These are phyloP conservation scores for Colletotrichum sp. DNA, from an alignment of 2,329 filamentous ascomycete species.

Conservation along the genomic window DNA sequence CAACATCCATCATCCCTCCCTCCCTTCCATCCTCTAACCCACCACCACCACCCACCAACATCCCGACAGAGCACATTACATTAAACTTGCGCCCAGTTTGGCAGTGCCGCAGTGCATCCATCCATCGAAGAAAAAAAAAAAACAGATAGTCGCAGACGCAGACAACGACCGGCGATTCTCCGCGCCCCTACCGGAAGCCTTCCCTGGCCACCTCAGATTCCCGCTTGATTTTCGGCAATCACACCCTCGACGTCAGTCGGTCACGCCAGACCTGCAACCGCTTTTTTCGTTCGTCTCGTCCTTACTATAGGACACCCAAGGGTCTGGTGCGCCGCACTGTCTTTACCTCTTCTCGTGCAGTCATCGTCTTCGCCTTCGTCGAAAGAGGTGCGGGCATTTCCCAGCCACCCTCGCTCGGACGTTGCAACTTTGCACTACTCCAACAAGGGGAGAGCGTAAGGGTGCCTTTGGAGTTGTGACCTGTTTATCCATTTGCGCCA, in stretches of 20 bases:
- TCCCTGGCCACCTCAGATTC: not conserved
- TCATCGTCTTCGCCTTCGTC: not conserved
- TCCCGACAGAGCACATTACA: not conserved
- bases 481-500: not conserved
- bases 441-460: not conserved
- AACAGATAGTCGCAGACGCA: not conserved
- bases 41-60: not conserved
- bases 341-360: not conserved
- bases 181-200: not conserved
- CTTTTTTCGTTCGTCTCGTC: not conserved
- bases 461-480: not conserved
- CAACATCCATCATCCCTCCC: not conserved
- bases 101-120: slow-evolving; percentile 1
- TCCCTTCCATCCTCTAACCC: not conserved
- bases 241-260: not conserved
- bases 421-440: slow-evolving; percentile 1
- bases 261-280: not conserved
- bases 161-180: not conserved
- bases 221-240: slow-evolving; percentile 4
- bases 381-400: slow-evolving; percentile 6
- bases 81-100: not conserved
- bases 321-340: not conserved
- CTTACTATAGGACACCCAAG: not conserved
- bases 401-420: slow-evolving; percentile 13
- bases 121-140: not conserved